These are phyloP conservation scores for Rhizopus delemar DNA, from an alignment of 371 early-diverging fungal genomes.

Conservation along the genomic window DNA sequence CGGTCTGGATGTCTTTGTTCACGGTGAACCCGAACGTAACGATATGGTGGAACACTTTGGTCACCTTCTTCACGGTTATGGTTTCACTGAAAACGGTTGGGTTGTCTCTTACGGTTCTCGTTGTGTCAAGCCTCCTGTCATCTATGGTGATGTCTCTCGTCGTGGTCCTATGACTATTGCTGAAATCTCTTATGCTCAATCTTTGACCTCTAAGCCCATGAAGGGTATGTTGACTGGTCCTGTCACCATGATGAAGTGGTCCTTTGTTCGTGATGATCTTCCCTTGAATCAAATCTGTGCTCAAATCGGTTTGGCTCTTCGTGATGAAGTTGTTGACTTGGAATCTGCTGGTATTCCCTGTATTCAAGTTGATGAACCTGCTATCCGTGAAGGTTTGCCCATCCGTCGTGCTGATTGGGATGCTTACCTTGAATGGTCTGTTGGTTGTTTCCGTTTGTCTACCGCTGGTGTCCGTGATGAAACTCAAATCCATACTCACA, in stretches of 20 bases:
- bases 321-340: conserved; percentile 93
- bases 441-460: conserved; percentile 89
- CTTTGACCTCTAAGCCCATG: conserved; percentile 84
- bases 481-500: conserved; percentile 96
- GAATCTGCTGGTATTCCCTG: conserved; percentile 90
- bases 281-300: conserved; percentile 80
- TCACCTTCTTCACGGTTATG: conserved; percentile 81
- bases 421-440: conserved; percentile 93
- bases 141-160: conserved; percentile 91
- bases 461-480: conserved; percentile 84
- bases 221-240: conserved; percentile 98
- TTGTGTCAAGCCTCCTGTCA: conserved; percentile 91
- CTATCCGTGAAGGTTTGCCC: conserved; percentile 98
- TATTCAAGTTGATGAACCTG: conserved; percentile 98
- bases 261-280: conserved; percentile 96
- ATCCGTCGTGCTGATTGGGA: conserved; percentile 87
- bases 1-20: conserved; percentile 92
- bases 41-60: conserved; percentile 98
- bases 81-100: conserved; percentile 94
- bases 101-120: conserved; percentile 96
- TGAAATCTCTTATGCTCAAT: conserved; percentile 82
- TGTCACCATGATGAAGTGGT: conserved; percentile 95
- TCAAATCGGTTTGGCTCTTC: conserved; percentile 94
- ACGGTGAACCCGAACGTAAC: conserved; percentile 96
- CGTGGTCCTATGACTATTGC: conserved; percentile 91